Evolutionary conservation across 345 rosid species (phyloP).

Genomic region (Eucalyptus albens): DNA sequence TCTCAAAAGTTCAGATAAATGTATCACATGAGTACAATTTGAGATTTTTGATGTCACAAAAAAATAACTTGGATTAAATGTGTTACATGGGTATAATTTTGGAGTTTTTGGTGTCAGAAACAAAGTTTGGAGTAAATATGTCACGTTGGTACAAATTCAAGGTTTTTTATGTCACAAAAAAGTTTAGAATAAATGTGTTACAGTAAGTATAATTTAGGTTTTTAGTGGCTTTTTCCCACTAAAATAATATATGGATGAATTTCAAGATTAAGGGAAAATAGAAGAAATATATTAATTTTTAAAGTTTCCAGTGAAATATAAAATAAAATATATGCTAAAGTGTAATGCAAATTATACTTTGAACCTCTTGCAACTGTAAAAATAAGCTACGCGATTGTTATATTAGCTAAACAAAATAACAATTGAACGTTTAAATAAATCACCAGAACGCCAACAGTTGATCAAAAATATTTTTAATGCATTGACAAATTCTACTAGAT

Average conservation of each 20-base stretch:
- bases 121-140: too few species aligned
- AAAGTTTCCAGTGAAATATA: too few species aligned
- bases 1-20: fast-evolving
- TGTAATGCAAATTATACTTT: neutral
- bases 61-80: too few species aligned
- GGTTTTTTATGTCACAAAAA: too few species aligned
- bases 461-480: neutral
- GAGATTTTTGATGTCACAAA: too few species aligned
- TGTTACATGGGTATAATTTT: too few species aligned
- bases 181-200: too few species aligned
- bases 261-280: neutral
- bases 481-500: neutral
- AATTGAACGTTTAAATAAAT: neutral
- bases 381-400: neutral
- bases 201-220: fast-evolving
- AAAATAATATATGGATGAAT: neutral
- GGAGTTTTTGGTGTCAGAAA: too few species aligned
- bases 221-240: too few species aligned
- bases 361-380: neutral
- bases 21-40: too few species aligned
- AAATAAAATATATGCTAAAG: neutral
- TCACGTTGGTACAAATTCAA: fast-evolving
- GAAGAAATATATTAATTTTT: neutral
- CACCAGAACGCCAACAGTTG: neutral
- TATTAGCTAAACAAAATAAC: neutral